Conservation (phyloP, 1,284 basidiomycete species). For the Lignosus rhinocerotis region DNA sequence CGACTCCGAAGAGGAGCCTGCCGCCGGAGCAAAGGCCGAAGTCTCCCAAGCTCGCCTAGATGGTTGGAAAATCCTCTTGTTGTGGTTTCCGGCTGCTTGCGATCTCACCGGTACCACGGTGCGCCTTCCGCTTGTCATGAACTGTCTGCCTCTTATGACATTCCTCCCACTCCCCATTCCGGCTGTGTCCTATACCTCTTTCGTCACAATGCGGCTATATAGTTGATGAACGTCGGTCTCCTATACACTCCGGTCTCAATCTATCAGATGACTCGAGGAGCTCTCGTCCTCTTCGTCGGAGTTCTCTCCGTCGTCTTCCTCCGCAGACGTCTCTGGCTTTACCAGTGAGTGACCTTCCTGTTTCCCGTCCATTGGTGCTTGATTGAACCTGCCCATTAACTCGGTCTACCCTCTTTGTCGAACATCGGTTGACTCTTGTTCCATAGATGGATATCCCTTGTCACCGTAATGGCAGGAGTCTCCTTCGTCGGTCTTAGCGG, state of each 20-base stretch:
- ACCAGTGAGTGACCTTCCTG: slow-evolving; percentile 50
- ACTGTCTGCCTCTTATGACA: slow-evolving; percentile 11
- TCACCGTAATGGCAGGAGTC: slow-evolving; percentile 91
- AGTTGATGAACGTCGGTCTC: slow-evolving; percentile 95
- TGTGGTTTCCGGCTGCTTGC: slow-evolving; percentile 87
- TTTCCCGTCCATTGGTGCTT: slow-evolving; percentile 18
- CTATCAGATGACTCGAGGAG: slow-evolving; percentile 97
- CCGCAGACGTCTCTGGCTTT: slow-evolving; percentile 74
- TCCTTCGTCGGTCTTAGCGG: slow-evolving; percentile 91
- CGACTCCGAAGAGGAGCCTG: slow-evolving; percentile 46
- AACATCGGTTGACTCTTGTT: slow-evolving; percentile 18
- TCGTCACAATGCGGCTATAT: slow-evolving; percentile 25
- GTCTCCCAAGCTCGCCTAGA: slow-evolving; percentile 44
- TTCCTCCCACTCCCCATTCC: slow-evolving; percentile 8
- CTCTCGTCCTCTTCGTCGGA: slow-evolving; percentile 96
- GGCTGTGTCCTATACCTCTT: slow-evolving; percentile 16
- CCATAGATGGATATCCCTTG: slow-evolving; percentile 83
- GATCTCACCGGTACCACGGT: slow-evolving; percentile 90
- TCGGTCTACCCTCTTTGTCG: neutral
- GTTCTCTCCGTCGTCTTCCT: slow-evolving; percentile 92
- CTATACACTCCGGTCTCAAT: slow-evolving; percentile 96
- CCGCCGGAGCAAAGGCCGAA: slow-evolving; percentile 27
- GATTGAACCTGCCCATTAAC: slow-evolving; percentile 6
- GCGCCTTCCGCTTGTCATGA: slow-evolving; percentile 29
- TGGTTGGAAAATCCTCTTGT: slow-evolving; percentile 72